Evolutionary conservation across 352 stramenopile genomes (phyloP).

Genomic region (Phytophthora multivora): DNA sequence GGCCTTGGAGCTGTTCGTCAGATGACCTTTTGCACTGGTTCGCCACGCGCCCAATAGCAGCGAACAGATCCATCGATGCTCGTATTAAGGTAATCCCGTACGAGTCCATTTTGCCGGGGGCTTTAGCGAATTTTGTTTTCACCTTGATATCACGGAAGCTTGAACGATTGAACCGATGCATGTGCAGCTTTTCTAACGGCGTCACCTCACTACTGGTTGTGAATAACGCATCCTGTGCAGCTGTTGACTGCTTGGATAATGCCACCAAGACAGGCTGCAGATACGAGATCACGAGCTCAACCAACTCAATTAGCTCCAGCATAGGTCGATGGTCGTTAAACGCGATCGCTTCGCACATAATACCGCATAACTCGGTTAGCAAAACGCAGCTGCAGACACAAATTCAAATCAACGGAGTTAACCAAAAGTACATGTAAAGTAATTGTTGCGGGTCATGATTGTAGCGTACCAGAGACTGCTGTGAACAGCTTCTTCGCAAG

Average conservation of each 20-base stretch:
- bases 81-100: slow-evolving; percentile 58
- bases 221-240: slow-evolving; percentile 21
- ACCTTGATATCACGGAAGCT: slow-evolving; percentile 30
- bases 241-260: slow-evolving; percentile 30
- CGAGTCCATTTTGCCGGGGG: slow-evolving; percentile 30
- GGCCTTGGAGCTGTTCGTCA: slow-evolving; percentile 31
- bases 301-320: slow-evolving; percentile 31
- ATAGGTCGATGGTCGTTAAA: slow-evolving; percentile 31
- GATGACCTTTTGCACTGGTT: slow-evolving; percentile 43
- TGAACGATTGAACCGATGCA: slow-evolving; percentile 22
- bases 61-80: slow-evolving; percentile 52
- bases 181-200: slow-evolving; percentile 10
- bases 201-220: slow-evolving; percentile 1
- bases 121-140: slow-evolving; percentile 8
- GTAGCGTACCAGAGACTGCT: slow-evolving; percentile 31
- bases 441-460: not conserved
- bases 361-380: slow-evolving; percentile 65
- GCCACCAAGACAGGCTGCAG: slow-evolving; percentile 34
- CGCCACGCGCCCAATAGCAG: slow-evolving; percentile 49
- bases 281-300: slow-evolving; percentile 42
- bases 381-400: slow-evolving; percentile 60
- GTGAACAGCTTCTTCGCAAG: slow-evolving; percentile 27
- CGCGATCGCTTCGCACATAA: slow-evolving; percentile 51
- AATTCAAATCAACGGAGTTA: slow-evolving; percentile 4
- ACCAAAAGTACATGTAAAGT: not conserved